Percentiles rank a stretch among this genome's conserved stretches.
Conservation (phyloP, 2,329 filamentous ascomycete genomes). For the Monilinia fructigena region DNA sequence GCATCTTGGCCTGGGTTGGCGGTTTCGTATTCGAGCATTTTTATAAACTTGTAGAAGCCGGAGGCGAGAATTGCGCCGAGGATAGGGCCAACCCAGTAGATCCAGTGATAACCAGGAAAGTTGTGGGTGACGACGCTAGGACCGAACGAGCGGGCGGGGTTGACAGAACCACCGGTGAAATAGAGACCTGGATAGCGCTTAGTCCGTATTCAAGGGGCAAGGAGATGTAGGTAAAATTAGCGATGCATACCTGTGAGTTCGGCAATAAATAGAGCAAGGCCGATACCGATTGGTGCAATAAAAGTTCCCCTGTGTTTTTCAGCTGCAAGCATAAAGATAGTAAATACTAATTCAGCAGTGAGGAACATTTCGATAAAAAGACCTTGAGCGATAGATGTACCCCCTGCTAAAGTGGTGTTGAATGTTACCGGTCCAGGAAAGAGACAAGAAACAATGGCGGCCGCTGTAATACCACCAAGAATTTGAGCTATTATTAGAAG, state of each 20-base stretch:
- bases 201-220: not conserved
- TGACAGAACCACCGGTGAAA: conserved; percentile 50
- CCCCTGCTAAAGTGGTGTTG: conserved; percentile 44
- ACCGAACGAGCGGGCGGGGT: conserved; percentile 49
- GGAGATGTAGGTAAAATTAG: no score
- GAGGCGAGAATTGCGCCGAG: conserved; percentile 51
- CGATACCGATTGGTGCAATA: conserved; percentile 50
- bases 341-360: conserved; percentile 49
- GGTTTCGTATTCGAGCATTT: conserved; percentile 52
- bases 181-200: conserved; percentile 42
- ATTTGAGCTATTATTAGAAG: conserved; percentile 42
- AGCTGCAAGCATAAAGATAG: conserved; percentile 52
- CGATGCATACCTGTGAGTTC: conserved; percentile 40
- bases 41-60: conserved; percentile 51
- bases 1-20: conserved; percentile 41
- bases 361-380: conserved; percentile 51
- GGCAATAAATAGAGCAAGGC: conserved; percentile 48
- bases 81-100: conserved; percentile 51
- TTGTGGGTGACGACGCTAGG: conserved; percentile 46
- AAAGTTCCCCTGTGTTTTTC: conserved; percentile 51
- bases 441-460: conserved; percentile 38
- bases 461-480: conserved; percentile 42
- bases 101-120: conserved; percentile 49
- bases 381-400: conserved; percentile 45
- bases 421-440: conserved; percentile 47